phyloP scores from a whole-genome alignment of 345 rosid species.

The Heritiera littoralis region DNA sequence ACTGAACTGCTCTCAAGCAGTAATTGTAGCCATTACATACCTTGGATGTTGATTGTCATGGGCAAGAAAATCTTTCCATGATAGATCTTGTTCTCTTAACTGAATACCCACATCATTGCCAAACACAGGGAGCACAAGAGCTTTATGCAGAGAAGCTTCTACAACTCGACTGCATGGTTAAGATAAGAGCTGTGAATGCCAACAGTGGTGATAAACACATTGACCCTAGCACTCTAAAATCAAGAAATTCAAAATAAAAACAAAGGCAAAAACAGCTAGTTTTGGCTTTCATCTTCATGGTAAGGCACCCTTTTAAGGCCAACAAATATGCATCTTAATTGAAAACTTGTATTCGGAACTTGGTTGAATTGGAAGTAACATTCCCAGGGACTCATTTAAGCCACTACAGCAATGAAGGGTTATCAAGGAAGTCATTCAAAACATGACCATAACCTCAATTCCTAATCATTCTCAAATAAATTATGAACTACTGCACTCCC shows the following conservation, averaged over 20 bases:
- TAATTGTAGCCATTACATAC: constrained; percentile 45
- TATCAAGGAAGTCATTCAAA: neutral
- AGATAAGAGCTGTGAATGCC: constrained; percentile 1
- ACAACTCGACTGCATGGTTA: constrained; percentile 64
- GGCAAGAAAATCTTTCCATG: constrained; percentile 71
- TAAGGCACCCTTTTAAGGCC: neutral
- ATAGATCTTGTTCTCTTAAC: constrained; percentile 66
- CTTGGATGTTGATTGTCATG: constrained; percentile 40
- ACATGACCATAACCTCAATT: neutral
- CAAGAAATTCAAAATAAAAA: neutral
- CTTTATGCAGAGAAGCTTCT: constrained; percentile 71
- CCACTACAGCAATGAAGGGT: neutral
- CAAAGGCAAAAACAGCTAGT: neutral
- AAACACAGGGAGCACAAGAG: constrained; percentile 65
- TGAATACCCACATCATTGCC: constrained; percentile 49
- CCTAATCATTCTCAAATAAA: neutral
- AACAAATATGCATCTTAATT: neutral
- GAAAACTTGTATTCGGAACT: neutral
- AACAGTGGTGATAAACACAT: neutral
- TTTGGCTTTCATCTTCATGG: neutral
- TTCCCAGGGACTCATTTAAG: neutral
- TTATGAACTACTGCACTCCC: neutral
- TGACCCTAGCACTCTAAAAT: neutral
- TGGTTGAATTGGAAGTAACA: neutral
- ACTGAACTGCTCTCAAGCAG: neutral